Evolutionary conservation across 2,329 filamentous ascomycete genomes (phyloP).

Genomic region (Capronia epimyces): DNA sequence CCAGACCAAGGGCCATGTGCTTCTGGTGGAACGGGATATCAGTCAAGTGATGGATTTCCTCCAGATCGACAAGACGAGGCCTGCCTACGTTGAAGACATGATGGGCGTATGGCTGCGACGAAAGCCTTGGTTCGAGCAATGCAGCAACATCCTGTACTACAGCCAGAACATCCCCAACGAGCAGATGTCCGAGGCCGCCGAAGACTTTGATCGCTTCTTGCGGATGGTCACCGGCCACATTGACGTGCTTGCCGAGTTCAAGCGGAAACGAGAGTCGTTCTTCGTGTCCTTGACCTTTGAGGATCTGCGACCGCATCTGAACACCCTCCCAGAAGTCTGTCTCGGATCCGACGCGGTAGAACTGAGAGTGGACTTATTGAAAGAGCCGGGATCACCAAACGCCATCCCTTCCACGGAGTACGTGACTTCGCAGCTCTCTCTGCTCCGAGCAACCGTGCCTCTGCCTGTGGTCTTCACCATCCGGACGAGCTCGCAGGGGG

Average conservation of each 20-base stretch:
- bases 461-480: constrained; percentile 90
- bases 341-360: constrained; percentile 91
- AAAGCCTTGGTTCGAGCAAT: constrained; percentile 83
- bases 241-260: constrained; percentile 52
- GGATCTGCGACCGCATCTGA: constrained; percentile 58
- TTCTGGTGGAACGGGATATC: constrained; percentile 82
- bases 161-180: constrained; percentile 60
- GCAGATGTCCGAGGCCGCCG: constrained; percentile 50
- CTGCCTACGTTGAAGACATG: constrained; percentile 89
- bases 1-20: constrained; percentile 71
- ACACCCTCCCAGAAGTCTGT: constrained; percentile 64
- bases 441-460: constrained; percentile 65
- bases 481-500: constrained; percentile 78
- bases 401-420: constrained; percentile 65
- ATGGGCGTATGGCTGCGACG: constrained; percentile 83
- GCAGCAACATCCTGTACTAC: constrained; percentile 91
- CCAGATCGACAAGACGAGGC: constrained; percentile 79
- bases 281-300: constrained; percentile 89
- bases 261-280: constrained; percentile 68
- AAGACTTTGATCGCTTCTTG: constrained; percentile 70
- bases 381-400: constrained; percentile 58
- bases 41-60: constrained; percentile 84
- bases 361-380: constrained; percentile 82
- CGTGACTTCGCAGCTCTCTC: constrained; percentile 72
- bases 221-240: constrained; percentile 60